Percentiles rank a stretch among this genome's conserved stretches.
phyloP scores from a whole-genome alignment of 2,329 filamentous ascomycete species.

The Fusarium annulatum region DNA sequence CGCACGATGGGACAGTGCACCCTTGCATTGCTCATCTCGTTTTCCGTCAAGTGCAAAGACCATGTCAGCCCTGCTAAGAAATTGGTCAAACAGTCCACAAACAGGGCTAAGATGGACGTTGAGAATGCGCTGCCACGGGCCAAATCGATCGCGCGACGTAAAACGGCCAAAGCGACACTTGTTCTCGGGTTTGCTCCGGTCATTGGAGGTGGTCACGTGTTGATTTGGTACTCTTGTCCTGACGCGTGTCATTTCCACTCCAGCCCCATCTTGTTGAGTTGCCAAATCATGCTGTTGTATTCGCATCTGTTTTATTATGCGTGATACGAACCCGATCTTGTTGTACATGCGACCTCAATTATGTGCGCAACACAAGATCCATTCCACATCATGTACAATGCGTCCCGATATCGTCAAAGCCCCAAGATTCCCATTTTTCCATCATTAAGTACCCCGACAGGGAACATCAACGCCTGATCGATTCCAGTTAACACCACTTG shows the following conservation, averaged over 20 bases:
- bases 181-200: neutral
- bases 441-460: neutral
- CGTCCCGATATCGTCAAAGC: neutral
- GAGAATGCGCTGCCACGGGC: neutral
- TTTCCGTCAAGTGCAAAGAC: neutral
- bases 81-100: neutral
- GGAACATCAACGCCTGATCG: neutral
- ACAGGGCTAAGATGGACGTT: neutral
- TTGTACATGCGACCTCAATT: neutral
- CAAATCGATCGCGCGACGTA: neutral
- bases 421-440: neutral
- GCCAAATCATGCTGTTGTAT: neutral
- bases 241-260: neutral
- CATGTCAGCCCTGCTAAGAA: constrained; percentile 16
- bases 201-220: neutral
- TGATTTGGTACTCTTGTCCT: too few species aligned
- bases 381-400: neutral
- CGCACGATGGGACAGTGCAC: neutral
- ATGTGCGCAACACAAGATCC: neutral
- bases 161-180: neutral
- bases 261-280: neutral
- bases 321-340: neutral
- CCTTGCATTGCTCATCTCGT: neutral
- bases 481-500: neutral
- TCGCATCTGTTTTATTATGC: neutral